Percentiles rank a stretch among this genome's conserved stretches.
These are phyloP conservation scores for Passiflora organensis DNA, from an alignment of 345 rosid genomes.

Conservation along the genomic window DNA sequence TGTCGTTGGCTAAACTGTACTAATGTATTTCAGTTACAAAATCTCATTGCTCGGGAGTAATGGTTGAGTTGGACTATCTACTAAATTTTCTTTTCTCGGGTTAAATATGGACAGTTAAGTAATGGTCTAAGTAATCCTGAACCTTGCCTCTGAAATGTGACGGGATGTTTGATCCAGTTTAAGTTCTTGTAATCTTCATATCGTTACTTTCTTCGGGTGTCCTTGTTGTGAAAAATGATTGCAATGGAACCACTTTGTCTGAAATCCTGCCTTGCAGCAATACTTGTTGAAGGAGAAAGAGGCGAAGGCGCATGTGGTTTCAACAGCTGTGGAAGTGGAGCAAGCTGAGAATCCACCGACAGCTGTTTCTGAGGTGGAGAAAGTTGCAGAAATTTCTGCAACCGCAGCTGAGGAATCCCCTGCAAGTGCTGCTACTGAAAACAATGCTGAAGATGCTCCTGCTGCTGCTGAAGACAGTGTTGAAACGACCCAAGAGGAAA, in stretches of 20 bases:
- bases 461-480: conserved; percentile 38
- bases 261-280: conserved; percentile 41
- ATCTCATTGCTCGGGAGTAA: too few relatives aligned
- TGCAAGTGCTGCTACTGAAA: conserved; percentile 20
- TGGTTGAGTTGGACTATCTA: too few relatives aligned
- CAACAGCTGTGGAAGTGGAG: conserved; percentile 49
- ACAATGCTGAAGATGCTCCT: conserved; percentile 15
- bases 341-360: conserved; percentile 39
- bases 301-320: conserved; percentile 35
- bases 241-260: conserved; percentile 1
- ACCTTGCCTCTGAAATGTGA: too few relatives aligned
- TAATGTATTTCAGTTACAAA: too few relatives aligned
- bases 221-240: too few relatives aligned
- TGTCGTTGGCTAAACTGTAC: too few relatives aligned
- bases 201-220: too few relatives aligned
- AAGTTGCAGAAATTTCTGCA: conserved; percentile 42
- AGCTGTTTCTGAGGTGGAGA: conserved; percentile 35
- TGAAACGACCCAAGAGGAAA: conserved; percentile 25
- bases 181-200: too few relatives aligned
- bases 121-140: too few relatives aligned
- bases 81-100: too few relatives aligned
- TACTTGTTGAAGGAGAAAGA: conserved; percentile 66
- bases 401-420: conserved; percentile 31
- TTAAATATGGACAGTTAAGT: too few relatives aligned
- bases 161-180: too few relatives aligned